Evolutionary conservation across 768 basidiomycete genomes (phyloP).

Genomic region (Suillus alpinus): DNA sequence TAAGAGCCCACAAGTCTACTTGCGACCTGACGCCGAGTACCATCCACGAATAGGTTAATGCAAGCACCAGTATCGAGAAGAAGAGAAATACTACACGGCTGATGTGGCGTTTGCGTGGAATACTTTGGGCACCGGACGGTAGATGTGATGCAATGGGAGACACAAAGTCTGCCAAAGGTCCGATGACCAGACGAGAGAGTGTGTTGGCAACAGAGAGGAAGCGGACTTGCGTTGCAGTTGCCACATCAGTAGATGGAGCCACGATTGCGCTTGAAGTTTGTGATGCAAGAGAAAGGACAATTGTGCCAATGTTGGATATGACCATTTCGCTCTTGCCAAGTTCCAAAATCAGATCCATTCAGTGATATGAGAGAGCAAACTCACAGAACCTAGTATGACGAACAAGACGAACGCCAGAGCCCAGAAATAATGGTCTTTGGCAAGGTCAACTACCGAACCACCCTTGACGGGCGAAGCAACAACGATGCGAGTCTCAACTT

Average conservation of each 20-base stretch:
- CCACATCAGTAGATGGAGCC: constrained; percentile 29
- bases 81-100: constrained; percentile 64
- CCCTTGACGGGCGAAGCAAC: constrained; percentile 16
- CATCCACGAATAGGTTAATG: constrained; percentile 55
- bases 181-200: constrained; percentile 60
- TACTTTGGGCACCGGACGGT: constrained; percentile 33
- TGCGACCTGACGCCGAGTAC: constrained; percentile 45
- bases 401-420: constrained; percentile 49
- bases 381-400: constrained; percentile 65
- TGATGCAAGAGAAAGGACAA: constrained; percentile 61
- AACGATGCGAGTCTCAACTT: constrained; percentile 21
- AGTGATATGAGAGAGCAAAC: constrained; percentile 23
- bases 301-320: constrained; percentile 78
- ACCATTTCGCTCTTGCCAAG: constrained; percentile 69
- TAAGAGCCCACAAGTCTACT: constrained; percentile 64
- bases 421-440: constrained; percentile 65
- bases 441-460: constrained; percentile 38
- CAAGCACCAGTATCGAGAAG: constrained; percentile 46
- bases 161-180: constrained; percentile 69
- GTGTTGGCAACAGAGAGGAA: constrained; percentile 72
- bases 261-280: constrained; percentile 9
- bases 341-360: background rate
- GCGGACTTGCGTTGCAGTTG: constrained; percentile 64
- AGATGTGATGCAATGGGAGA: constrained; percentile 56
- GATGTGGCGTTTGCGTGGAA: constrained; percentile 48